phyloP scores from a whole-genome alignment of 2,329 filamentous ascomycete genomes.

The Claviceps monticola region DNA sequence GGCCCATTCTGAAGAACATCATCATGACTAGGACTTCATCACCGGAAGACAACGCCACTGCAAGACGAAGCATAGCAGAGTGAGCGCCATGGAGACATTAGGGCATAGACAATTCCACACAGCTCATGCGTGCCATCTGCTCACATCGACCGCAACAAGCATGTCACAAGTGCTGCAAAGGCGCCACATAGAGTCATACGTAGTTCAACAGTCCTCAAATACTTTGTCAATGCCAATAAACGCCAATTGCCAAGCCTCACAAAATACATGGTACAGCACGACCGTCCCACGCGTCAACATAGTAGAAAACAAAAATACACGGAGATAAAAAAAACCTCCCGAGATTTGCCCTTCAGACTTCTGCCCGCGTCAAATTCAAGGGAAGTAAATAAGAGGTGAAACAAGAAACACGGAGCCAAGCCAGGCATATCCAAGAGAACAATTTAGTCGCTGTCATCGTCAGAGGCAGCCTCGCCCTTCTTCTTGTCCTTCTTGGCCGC shows the following conservation, averaged over 20 bases:
- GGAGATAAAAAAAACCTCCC: conserved; percentile 5
- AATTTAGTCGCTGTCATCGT: conserved; percentile 20
- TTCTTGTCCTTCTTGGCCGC: conserved; percentile 45
- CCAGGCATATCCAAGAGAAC: neutral
- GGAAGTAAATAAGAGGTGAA: too few relatives aligned
- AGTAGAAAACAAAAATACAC: neutral
- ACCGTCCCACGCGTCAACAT: conserved; percentile 9
- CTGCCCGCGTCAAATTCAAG: neutral
- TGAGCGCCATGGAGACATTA: too few relatives aligned
- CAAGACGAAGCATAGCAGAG: too few relatives aligned
- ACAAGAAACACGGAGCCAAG: too few relatives aligned
- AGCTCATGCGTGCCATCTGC: too few relatives aligned
- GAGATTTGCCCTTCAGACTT: neutral
- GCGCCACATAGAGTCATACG: too few relatives aligned
- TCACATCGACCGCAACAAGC: too few relatives aligned
- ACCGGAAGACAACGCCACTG: too few relatives aligned
- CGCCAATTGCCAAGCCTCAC: conserved; percentile 10
- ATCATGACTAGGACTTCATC: too few relatives aligned
- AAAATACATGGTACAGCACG: conserved; percentile 10
- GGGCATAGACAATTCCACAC: too few relatives aligned
- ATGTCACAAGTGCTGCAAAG: too few relatives aligned
- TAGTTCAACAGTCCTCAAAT: neutral
- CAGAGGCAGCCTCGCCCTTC: conserved; percentile 36
- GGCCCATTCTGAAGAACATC: too few relatives aligned
- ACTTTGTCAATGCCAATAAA: conserved; percentile 10